Evolutionary conservation across 371 early-diverging fungal species (phyloP).

Genomic region (Mucor circinelloides): DNA sequence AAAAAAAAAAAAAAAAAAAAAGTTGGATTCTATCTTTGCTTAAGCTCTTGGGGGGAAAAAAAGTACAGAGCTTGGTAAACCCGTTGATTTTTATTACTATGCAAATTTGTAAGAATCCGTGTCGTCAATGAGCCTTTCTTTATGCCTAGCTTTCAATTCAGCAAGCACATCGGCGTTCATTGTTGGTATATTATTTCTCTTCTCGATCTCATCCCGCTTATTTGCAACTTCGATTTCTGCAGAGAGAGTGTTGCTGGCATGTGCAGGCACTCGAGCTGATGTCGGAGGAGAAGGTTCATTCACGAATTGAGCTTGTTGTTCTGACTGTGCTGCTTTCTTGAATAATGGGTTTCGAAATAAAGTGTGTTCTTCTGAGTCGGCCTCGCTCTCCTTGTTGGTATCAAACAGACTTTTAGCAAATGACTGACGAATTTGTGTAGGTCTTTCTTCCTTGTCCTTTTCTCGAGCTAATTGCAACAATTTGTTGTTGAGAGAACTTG

Average conservation of each 20-base stretch:
- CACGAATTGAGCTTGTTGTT: neutral
- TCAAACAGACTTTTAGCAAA: neutral
- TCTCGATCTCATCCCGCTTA: conserved; percentile 14
- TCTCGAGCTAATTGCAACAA: conserved; percentile 5
- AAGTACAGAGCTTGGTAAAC: neutral
- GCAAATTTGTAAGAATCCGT: conserved; percentile 32
- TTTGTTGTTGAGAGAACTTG: conserved; percentile 4
- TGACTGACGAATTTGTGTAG: neutral
- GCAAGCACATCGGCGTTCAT: conserved; percentile 17
- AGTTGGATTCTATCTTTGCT: no score
- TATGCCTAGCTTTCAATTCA: conserved; percentile 25
- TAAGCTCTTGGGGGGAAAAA: no score
- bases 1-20: no score
- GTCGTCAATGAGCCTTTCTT: conserved; percentile 20
- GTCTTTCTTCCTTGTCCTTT: neutral
- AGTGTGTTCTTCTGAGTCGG: neutral
- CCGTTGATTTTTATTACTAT: neutral
- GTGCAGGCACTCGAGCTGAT: neutral
- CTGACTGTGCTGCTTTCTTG: neutral
- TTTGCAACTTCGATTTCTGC: conserved; percentile 20
- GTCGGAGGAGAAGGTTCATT: neutral
- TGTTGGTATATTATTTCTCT: conserved; percentile 16
- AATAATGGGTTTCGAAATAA: neutral
- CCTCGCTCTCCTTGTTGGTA: neutral
- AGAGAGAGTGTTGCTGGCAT: neutral